Evolutionary conservation across 805 yeast species (phyloP).

Genomic region (Candida boleticola): DNA sequence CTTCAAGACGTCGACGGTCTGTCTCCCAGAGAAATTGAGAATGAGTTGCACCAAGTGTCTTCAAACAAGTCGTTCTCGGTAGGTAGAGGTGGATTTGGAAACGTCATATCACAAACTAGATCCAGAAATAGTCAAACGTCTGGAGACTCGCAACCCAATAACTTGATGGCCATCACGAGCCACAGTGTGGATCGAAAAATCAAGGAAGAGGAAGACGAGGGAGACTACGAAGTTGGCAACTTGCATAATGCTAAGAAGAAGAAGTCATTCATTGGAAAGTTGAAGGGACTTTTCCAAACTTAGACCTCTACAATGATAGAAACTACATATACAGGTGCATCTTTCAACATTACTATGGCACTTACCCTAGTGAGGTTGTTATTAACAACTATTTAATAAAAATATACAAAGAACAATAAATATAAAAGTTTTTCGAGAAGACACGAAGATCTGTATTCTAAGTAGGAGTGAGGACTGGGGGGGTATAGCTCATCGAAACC

Average conservation of each 20-base stretch:
- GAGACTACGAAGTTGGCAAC: neutral
- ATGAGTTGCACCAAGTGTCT: slow-evolving; percentile 41
- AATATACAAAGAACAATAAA: too few relatives aligned
- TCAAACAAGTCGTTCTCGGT: slow-evolving; percentile 48
- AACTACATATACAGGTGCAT: neutral
- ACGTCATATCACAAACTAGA: slow-evolving; percentile 41
- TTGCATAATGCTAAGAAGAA: slow-evolving; percentile 15
- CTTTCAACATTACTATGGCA: too few relatives aligned
- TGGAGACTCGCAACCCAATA: slow-evolving; percentile 18
- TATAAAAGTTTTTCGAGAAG: too few relatives aligned
- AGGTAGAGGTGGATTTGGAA: slow-evolving; percentile 70
- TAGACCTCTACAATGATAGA: too few relatives aligned
- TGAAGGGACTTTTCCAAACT: slow-evolving; percentile 41
- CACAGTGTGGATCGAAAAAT: slow-evolving; percentile 24
- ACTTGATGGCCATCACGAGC: slow-evolving; percentile 35
- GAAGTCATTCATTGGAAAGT: slow-evolving; percentile 44
- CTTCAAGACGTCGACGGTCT: slow-evolving; percentile 63
- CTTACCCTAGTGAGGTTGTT: too few relatives aligned
- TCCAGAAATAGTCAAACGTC: slow-evolving; percentile 20
- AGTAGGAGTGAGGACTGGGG: too few relatives aligned
- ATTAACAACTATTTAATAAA: too few relatives aligned
- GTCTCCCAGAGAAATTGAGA: slow-evolving; percentile 15
- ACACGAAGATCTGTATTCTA: too few relatives aligned
- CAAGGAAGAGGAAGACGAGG: slow-evolving; percentile 14
- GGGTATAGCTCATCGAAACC: too few relatives aligned